These are phyloP conservation scores for Candida lessepsii DNA, from an alignment of 805 yeast genomes.

Conservation along the genomic window DNA sequence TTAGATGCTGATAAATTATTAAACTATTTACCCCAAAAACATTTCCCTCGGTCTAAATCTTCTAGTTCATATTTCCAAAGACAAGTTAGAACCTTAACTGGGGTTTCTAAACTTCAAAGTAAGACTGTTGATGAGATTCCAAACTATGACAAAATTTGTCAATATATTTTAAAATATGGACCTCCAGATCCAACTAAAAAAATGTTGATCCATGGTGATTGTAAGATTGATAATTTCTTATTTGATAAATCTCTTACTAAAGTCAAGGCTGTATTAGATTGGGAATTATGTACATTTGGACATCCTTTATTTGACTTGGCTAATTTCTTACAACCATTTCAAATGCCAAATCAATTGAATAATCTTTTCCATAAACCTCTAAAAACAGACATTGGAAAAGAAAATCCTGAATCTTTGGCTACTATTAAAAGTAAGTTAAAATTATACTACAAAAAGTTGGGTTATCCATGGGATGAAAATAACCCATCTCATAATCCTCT, in stretches of 20 bases:
- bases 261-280: constrained; percentile 58
- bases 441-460: constrained; percentile 25
- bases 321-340: constrained; percentile 55
- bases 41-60: constrained; percentile 37
- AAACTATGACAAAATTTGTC: constrained; percentile 38
- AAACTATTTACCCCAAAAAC: constrained; percentile 41
- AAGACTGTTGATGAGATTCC: constrained; percentile 49
- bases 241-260: constrained; percentile 51
- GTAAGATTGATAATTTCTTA: constrained; percentile 62
- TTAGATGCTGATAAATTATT: constrained; percentile 45
- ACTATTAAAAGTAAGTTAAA: constrained; percentile 14
- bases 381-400: constrained; percentile 32
- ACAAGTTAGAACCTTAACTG: constrained; percentile 48
- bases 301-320: constrained; percentile 64
- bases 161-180: constrained; percentile 41
- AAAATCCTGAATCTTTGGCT: constrained; percentile 21
- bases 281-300: constrained; percentile 67
- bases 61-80: constrained; percentile 47
- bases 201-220: constrained; percentile 61
- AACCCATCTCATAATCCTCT: constrained; percentile 43
- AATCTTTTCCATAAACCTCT: constrained; percentile 25
- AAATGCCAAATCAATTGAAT: constrained; percentile 41
- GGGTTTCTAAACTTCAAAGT: constrained; percentile 39
- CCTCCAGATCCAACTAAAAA: constrained; percentile 48
- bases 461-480: constrained; percentile 28